Conservation (phyloP, 768 basidiomycete genomes). For the Rhizopogon vinicolor region DNA sequence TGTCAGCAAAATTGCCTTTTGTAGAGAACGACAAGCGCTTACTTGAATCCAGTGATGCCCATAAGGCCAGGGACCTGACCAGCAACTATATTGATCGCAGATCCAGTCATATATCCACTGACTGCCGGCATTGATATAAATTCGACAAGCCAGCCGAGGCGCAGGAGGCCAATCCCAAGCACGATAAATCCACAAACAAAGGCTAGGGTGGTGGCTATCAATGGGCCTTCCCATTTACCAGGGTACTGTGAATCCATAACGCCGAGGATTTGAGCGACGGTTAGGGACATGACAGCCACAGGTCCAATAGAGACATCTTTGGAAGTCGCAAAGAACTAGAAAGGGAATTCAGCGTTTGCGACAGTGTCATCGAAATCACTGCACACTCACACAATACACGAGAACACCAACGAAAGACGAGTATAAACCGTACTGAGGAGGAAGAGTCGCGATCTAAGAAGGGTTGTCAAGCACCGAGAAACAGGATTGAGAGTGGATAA, state of each 20-base stretch:
- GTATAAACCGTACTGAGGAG: conserved; percentile 87
- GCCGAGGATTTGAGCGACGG: conserved; percentile 75
- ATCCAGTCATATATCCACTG: conserved; percentile 95
- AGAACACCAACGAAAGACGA: conserved; percentile 89
- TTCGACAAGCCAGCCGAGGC: conserved; percentile 92
- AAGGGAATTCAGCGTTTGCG: background rate
- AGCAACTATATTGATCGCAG: conserved; percentile 87
- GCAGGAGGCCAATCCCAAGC: conserved; percentile 81
- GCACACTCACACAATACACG: conserved; percentile 66
- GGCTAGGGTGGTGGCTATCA: conserved; percentile 82
- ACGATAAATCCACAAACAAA: conserved; percentile 91
- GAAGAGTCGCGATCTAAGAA: conserved; percentile 73
- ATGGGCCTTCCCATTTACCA: conserved; percentile 54
- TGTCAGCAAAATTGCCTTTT: conserved; percentile 1
- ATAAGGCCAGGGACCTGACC: conserved; percentile 89
- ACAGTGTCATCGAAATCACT: background rate
- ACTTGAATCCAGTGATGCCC: conserved; percentile 85
- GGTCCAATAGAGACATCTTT: conserved; percentile 99
- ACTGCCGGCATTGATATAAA: conserved; percentile 87
- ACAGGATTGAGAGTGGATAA: background rate
- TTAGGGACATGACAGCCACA: conserved; percentile 96
- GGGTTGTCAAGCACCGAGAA: background rate
- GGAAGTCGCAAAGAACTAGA: conserved; percentile 89
- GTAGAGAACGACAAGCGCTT: conserved; percentile 19
- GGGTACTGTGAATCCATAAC: conserved; percentile 52